phyloP scores from a whole-genome alignment of 306 rosid genomes.

The Prosopis cineraria region DNA sequence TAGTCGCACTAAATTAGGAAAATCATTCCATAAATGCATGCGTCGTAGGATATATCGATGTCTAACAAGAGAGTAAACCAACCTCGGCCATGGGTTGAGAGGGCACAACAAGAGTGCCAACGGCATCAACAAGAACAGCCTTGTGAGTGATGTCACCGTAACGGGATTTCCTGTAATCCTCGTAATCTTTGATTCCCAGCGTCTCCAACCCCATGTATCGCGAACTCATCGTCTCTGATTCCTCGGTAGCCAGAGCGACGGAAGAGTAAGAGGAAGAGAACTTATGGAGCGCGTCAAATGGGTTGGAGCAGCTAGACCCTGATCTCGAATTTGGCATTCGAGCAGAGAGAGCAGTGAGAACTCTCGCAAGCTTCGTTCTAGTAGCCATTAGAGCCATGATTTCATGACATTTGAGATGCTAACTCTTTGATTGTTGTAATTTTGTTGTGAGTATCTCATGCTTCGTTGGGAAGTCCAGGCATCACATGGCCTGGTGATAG shows the following conservation, averaged over 20 bases:
- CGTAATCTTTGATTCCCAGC: constrained; percentile 72
- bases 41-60: background rate
- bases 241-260: constrained; percentile 33
- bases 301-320: constrained; percentile 22
- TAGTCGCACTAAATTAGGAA: background rate
- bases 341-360: constrained; percentile 13
- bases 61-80: background rate
- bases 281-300: background rate
- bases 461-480: background rate
- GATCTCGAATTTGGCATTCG: constrained; percentile 28
- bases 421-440: background rate
- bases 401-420: constrained; percentile 49
- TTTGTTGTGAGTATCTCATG: background rate
- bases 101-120: constrained; percentile 91
- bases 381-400: constrained; percentile 53
- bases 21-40: constrained; percentile 11
- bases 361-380: constrained; percentile 46
- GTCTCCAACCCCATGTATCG: constrained; percentile 41
- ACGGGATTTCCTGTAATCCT: constrained; percentile 78
- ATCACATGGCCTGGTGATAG: background rate
- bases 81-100: constrained; percentile 99
- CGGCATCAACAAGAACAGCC: constrained; percentile 93
- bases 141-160: constrained; percentile 90
- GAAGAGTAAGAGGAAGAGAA: constrained; percentile 41
- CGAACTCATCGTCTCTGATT: constrained; percentile 36